Conservation (phyloP, 768 basidiomycete species). For the Leccinum incarnatum region DNA sequence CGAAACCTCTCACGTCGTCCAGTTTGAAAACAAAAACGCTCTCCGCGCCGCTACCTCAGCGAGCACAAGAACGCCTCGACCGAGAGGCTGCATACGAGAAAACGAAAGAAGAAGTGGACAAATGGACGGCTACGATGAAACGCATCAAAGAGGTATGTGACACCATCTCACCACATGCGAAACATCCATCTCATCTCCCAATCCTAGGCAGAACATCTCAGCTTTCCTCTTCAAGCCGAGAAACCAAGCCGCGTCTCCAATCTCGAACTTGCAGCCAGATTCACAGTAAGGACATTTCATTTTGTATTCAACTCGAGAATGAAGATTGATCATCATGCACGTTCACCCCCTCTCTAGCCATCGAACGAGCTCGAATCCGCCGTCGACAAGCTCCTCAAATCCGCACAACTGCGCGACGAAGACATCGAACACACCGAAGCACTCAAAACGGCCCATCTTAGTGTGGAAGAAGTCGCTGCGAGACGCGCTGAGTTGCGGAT, state of each 20-base stretch:
- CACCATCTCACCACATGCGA: not conserved
- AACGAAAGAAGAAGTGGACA: constrained; percentile 88
- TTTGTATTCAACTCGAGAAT: not conserved
- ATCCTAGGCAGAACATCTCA: constrained; percentile 76
- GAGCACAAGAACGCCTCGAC: constrained; percentile 86
- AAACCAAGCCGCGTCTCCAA: constrained; percentile 58
- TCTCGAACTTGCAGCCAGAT: constrained; percentile 76
- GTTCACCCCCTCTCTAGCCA: constrained; percentile 46
- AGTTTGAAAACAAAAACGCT: constrained; percentile 59
- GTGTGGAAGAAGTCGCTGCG: constrained; percentile 80
- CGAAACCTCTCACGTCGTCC: constrained; percentile 57
- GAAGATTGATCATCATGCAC: not conserved
- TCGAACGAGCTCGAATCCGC: constrained; percentile 82
- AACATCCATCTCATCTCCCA: not conserved
- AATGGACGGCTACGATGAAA: constrained; percentile 93
- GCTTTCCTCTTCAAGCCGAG: constrained; percentile 78
- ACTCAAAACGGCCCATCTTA: constrained; percentile 78
- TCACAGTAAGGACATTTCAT: constrained; percentile 54
- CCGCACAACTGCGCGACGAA: constrained; percentile 79
- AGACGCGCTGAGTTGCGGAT: constrained; percentile 79
- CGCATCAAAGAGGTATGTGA: constrained; percentile 75
- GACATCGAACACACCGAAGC: constrained; percentile 79
- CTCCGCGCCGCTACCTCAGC: constrained; percentile 80
- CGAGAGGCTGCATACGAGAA: constrained; percentile 93
- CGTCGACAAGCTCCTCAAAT: constrained; percentile 74